Evolutionary conservation across 805 yeast species (phyloP), one percentile per base, ranked within the genome.

Genomic region (Tetrapisispora iriomotensis): DNA sequence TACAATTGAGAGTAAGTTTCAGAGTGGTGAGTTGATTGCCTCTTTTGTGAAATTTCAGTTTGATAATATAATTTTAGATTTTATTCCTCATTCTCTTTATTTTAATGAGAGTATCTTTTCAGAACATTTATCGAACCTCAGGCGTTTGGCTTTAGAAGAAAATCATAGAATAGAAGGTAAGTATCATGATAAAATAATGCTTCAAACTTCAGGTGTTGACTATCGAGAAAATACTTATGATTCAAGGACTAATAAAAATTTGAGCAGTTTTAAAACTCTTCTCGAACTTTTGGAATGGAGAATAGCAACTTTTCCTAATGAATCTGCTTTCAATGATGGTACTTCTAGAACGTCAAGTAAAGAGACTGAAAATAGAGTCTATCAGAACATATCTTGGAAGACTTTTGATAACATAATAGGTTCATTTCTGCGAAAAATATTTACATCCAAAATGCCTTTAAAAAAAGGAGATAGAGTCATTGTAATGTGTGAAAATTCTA

Each of bases 141-240:
- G 97, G 46, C 65, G 71, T 14, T 65, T 71, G 4, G 72, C 82
- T 1, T 65, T 90, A 24, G 66, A 61, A n/a, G 72, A 71, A 24
- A 25, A 20, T 3, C 12, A 3, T 12, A 4, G 8, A 3, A 7
- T 9, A 10, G 6, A 23, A 6, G 21, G 22, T 3, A 23, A 21
- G n/a, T n/a, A 17, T 4, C 25, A 21, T 14, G 13, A 20, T 4
- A 43, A 42, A 12, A 14, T 39, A 4, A 46, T 42, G 9, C 67
- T 71, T 43, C 98, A 92, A 54, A 74, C 72, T 39, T 84, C 96
- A 0, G 85, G 94, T 0, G 71, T 86, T 19, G 96, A 85, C 53
- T 74, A 76, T 54, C 67, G 95, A 37, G 82, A 77, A 9, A 70
- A 71, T n/a, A 77, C 87, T 0, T 61, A 79, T 25, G 98, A 92